Evolutionary conservation across 163 green algal species (phyloP).

Genomic region (Chloroidium sp.): DNA sequence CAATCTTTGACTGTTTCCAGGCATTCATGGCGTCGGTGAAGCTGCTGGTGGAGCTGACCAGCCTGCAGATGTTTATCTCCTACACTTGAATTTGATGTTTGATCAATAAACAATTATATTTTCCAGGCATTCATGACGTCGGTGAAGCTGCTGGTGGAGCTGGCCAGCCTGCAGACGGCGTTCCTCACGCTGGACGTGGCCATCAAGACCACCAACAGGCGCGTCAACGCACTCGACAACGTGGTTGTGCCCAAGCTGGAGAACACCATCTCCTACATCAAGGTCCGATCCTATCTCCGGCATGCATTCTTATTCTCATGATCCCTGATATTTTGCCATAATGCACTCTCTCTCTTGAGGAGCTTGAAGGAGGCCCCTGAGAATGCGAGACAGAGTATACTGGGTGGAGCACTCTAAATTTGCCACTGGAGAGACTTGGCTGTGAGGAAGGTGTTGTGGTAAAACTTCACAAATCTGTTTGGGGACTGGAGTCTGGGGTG

Average conservation of each 20-base stretch:
- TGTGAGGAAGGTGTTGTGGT: no score
- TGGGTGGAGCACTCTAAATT: no score
- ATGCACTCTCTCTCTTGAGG: no score
- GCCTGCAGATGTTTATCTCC: slow-evolving; percentile 67
- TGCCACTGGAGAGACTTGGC: no score
- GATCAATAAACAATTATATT: no score
- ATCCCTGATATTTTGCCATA: no score
- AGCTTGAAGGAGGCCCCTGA: no score
- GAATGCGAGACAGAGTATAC: no score
- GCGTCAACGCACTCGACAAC: slow-evolving; percentile 98
- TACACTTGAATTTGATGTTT: not conserved
- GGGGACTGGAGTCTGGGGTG: no score
- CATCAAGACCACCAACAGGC: slow-evolving; percentile 94
- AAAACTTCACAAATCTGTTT: no score
- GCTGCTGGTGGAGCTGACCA: slow-evolving; percentile 92
- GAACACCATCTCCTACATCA: slow-evolving; percentile 98
- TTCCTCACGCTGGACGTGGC: slow-evolving; percentile 97
- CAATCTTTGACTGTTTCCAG: slow-evolving; percentile 18
- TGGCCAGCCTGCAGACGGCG: slow-evolving; percentile 96
- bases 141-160: slow-evolving; percentile 86
- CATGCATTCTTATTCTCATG: no score
- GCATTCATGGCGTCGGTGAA: slow-evolving; percentile 74
- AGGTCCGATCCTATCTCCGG: slow-evolving; percentile 30
- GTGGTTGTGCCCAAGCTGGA: slow-evolving; percentile 94
- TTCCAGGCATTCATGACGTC: slow-evolving; percentile 65